These are phyloP conservation scores for Pleomassaria siparia DNA, from an alignment of 2,329 filamentous ascomycete genomes.

Conservation along the genomic window DNA sequence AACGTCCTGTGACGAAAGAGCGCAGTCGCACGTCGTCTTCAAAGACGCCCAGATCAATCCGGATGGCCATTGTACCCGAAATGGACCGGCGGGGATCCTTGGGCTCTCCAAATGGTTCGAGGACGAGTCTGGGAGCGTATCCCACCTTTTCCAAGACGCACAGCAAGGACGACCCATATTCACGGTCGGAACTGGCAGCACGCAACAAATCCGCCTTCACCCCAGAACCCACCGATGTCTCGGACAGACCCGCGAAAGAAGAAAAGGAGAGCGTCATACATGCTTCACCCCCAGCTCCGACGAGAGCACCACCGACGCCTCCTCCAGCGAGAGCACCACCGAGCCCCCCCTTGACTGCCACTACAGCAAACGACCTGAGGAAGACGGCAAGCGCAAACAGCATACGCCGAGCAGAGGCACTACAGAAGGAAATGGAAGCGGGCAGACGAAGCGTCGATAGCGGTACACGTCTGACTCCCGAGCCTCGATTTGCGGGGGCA, in stretches of 20 bases:
- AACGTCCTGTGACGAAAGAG: constrained; percentile 29
- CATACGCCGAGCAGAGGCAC: constrained; percentile 43
- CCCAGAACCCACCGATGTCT: constrained; percentile 48
- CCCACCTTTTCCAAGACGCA: constrained; percentile 86
- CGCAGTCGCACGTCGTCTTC: constrained; percentile 30
- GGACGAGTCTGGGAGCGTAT: constrained; percentile 62
- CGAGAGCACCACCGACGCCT: constrained; percentile 49
- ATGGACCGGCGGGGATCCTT: constrained; percentile 46
- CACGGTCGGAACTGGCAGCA: constrained; percentile 46
- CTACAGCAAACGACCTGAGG: constrained; percentile 44
- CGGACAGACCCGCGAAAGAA: constrained; percentile 30
- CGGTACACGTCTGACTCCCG: constrained; percentile 37
- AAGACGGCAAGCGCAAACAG: constrained; percentile 49
- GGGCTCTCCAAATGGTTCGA: constrained; percentile 37
- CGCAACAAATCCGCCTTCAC: constrained; percentile 33
- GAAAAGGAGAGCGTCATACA: constrained; percentile 23
- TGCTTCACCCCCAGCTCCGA: constrained; percentile 27
- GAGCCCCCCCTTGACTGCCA: constrained; percentile 49
- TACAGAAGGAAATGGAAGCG: constrained; percentile 39
- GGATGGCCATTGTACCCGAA: constrained; percentile 49
- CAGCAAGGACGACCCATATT: constrained; percentile 80
- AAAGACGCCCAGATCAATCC: constrained; percentile 28
- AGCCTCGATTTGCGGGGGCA: constrained; percentile 44
- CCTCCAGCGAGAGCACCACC: constrained; percentile 47
- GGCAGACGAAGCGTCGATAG: constrained; percentile 48